phyloP scores from a whole-genome alignment of 495 filamentous ascomycete species.

The Xylaria palmicola region DNA sequence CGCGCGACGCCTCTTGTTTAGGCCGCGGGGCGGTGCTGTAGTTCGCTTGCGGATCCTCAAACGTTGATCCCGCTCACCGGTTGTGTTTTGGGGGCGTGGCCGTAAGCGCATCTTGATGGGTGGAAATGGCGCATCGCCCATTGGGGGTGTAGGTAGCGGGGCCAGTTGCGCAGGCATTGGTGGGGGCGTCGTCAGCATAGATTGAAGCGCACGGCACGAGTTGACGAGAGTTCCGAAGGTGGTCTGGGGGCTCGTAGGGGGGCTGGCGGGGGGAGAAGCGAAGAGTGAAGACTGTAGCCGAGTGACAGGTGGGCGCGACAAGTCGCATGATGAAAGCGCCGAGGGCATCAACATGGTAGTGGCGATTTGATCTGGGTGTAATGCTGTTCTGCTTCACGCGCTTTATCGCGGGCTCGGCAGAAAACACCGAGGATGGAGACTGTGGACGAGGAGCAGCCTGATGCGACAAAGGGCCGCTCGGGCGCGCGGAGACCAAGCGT shows the following conservation, averaged over 20 bases:
- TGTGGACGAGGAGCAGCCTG: not conserved
- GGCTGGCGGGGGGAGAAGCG: constrained; percentile 62
- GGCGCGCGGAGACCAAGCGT: not conserved
- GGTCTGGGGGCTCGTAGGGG: constrained; percentile 54
- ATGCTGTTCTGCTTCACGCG: not conserved
- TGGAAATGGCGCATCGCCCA: constrained; percentile 46
- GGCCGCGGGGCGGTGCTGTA: constrained; percentile 49
- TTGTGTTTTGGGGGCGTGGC: constrained; percentile 37
- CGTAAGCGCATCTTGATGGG: constrained; percentile 50
- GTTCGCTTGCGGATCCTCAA: constrained; percentile 54
- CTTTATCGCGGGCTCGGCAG: not conserved
- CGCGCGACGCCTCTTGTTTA: constrained; percentile 63
- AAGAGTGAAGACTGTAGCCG: constrained; percentile 58
- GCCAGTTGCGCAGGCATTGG: constrained; percentile 44
- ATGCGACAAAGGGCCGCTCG: constrained; percentile 6
- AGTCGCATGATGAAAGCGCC: constrained; percentile 63
- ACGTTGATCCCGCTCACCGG: constrained; percentile 29
- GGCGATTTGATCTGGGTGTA: not conserved
- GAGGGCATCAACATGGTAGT: constrained; percentile 67
- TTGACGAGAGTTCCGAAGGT: constrained; percentile 60
- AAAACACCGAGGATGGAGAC: not conserved
- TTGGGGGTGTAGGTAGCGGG: constrained; percentile 49
- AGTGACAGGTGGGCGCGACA: constrained; percentile 49
- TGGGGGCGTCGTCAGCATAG: constrained; percentile 50
- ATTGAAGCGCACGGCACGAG: constrained; percentile 71